These are phyloP conservation scores for Xerocomellus chrysenteron DNA, from an alignment of 768 basidiomycete genomes.

Conservation along the genomic window DNA sequence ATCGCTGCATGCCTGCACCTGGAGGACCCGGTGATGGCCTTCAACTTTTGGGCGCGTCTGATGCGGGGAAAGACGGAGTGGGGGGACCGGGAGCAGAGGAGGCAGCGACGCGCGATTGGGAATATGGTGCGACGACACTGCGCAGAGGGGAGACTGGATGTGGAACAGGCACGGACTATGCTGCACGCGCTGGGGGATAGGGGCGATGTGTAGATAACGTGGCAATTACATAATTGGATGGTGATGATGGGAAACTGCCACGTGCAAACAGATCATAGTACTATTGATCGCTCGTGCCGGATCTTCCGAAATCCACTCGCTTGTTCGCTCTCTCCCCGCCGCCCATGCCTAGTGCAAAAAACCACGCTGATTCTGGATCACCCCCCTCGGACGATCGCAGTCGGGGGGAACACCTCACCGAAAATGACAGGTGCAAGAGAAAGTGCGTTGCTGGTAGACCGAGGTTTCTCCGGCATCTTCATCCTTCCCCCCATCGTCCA, in stretches of 20 bases:
- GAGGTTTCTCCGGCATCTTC: slow-evolving; percentile 54
- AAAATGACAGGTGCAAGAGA: slow-evolving; percentile 64
- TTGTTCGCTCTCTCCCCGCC: too few relatives aligned
- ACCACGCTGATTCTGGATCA: slow-evolving; percentile 59
- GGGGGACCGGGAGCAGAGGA: slow-evolving; percentile 46
- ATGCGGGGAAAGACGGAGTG: slow-evolving; percentile 46
- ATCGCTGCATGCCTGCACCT: slow-evolving; percentile 49
- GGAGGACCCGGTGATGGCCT: slow-evolving; percentile 52
- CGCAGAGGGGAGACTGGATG: slow-evolving; percentile 26
- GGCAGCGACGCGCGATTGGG: slow-evolving; percentile 43
- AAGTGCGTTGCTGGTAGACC: slow-evolving; percentile 52
- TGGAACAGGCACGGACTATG: slow-evolving; percentile 17
- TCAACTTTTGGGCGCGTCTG: slow-evolving; percentile 56
- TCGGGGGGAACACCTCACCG: slow-evolving; percentile 41
- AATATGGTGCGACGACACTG: slow-evolving; percentile 31
- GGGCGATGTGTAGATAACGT: too few relatives aligned
- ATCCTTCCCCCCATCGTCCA: background rate
- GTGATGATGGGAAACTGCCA: background rate
- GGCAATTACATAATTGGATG: too few relatives aligned
- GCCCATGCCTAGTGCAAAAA: slow-evolving; percentile 64
- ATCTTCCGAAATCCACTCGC: too few relatives aligned
- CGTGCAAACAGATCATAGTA: too few relatives aligned
- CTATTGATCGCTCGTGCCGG: too few relatives aligned
- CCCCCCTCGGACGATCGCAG: slow-evolving; percentile 31
- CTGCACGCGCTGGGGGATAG: slow-evolving; percentile 18